These are phyloP conservation scores for Penicillium cinerascens DNA, from an alignment of 495 filamentous ascomycete genomes.

Conservation along the genomic window DNA sequence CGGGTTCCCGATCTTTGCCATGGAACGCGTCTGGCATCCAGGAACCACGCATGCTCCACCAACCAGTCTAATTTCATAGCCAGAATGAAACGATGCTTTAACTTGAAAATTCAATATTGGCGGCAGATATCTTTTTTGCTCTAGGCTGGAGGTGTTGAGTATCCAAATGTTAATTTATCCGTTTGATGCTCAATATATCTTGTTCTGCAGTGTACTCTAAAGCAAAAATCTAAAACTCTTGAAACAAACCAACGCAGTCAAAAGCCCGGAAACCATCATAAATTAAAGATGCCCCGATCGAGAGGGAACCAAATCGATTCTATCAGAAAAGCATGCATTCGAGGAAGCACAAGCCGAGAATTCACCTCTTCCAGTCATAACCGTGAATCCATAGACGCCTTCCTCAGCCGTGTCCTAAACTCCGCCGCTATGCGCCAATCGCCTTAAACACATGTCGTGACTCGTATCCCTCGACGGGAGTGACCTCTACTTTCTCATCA, in stretches of 20 bases:
- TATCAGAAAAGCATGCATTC: conserved; percentile 5
- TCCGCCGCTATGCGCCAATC: conserved; percentile 45
- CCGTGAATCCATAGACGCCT: conserved; percentile 26
- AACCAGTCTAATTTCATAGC: neutral
- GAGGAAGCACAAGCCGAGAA: conserved; percentile 12
- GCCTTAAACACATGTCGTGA: conserved; percentile 63
- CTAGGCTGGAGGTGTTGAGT: no score
- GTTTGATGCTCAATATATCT: no score
- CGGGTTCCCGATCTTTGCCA: neutral
- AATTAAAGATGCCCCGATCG: neutral
- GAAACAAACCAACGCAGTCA: neutral
- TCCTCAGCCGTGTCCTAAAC: conserved; percentile 30
- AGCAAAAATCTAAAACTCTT: neutral
- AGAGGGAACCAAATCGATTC: neutral
- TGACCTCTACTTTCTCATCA: conserved; percentile 56
- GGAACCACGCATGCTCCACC: neutral
- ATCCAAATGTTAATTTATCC: no score
- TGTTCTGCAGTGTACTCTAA: no score
- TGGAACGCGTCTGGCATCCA: neutral
- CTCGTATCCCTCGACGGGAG: conserved; percentile 57
- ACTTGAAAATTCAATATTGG: no score
- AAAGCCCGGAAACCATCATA: neutral
- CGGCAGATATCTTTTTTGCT: no score
- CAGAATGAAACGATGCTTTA: no score
- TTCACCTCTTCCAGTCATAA: conserved; percentile 1